Evolutionary conservation across 352 stramenopile species (phyloP).

Genomic region (Blastocystis sp.): DNA sequence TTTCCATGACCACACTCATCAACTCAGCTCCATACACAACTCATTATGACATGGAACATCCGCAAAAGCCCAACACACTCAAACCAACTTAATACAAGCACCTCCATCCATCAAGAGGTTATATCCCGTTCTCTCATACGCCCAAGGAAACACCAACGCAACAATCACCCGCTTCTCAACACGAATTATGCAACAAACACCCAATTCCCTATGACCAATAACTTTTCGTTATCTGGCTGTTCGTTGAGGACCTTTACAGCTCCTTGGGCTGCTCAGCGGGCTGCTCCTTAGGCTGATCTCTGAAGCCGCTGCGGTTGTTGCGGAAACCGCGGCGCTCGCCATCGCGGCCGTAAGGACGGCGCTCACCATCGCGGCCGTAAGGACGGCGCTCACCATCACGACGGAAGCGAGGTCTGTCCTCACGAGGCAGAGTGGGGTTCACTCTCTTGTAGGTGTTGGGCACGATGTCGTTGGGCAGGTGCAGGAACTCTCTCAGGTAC

Average conservation of each 20-base stretch:
- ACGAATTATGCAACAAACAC: neutral
- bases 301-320: conserved; percentile 25
- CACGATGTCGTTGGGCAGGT: conserved; percentile 95
- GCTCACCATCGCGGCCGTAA: conserved; percentile 29
- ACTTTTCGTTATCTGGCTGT: conserved; percentile 68
- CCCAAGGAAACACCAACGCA: no score
- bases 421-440: conserved; percentile 69
- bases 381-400: conserved; percentile 9
- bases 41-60: no score
- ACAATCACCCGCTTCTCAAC: no score
- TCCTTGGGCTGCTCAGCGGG: conserved; percentile 28
- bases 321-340: neutral
- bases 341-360: neutral
- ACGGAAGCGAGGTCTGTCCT: conserved; percentile 38
- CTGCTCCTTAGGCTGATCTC: neutral
- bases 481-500: conserved; percentile 95
- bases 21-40: no score
- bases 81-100: no score
- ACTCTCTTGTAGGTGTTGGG: conserved; percentile 96
- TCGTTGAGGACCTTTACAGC: conserved; percentile 61
- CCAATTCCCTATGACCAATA: conserved; percentile 52
- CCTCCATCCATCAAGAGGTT: no score
- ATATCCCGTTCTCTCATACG: no score
- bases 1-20: no score
- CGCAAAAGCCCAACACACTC: no score